These are phyloP conservation scores for Biscogniauxia sp. DNA, from an alignment of 2,329 filamentous ascomycete genomes.

Conservation along the genomic window DNA sequence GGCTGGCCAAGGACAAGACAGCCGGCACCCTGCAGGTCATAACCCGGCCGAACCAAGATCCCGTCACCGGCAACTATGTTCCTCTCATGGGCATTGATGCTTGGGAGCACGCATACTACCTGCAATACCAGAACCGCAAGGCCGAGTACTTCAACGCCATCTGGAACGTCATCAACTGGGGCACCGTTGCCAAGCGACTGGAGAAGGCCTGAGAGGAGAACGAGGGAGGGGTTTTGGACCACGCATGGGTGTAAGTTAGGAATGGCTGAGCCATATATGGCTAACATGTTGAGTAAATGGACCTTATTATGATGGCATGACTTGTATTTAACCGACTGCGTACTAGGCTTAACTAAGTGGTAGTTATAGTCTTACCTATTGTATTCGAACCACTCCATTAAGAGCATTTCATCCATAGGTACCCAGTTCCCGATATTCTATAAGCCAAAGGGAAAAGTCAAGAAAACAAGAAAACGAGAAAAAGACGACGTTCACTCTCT, in stretches of 20 bases:
- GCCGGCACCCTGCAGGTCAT: constrained; percentile 54
- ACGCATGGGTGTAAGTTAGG: not conserved
- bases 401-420: no score
- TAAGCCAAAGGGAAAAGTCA: no score
- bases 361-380: no score
- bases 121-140: constrained; percentile 76
- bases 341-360: no score
- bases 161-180: constrained; percentile 78
- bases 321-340: not conserved
- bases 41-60: constrained; percentile 65
- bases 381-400: no score
- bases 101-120: constrained; percentile 61
- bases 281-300: not conserved
- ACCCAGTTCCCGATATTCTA: no score
- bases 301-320: not conserved
- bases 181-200: constrained; percentile 30
- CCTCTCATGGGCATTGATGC: constrained; percentile 63
- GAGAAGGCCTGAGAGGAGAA: constrained; percentile 23
- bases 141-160: constrained; percentile 77
- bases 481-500: no score
- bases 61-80: constrained; percentile 44
- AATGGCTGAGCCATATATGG: not conserved
- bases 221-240: no score
- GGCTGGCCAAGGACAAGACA: constrained; percentile 55
- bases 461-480: no score